phyloP scores from a whole-genome alignment of 805 yeast species.

The Kregervanrija fluxuum region DNA sequence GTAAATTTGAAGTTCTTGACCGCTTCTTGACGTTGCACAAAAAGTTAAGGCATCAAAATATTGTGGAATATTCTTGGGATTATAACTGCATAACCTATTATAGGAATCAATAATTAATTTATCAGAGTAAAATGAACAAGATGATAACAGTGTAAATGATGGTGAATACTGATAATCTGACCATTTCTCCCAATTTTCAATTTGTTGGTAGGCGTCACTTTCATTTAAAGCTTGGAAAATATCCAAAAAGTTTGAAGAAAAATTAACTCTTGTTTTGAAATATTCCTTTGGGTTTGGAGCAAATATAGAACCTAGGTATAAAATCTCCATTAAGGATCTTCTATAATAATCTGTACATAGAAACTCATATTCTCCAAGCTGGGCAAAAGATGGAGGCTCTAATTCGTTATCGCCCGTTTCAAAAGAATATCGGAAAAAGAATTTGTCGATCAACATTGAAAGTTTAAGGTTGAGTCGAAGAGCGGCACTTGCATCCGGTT shows the following conservation, averaged over 20 bases:
- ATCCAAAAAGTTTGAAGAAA: constrained; percentile 13
- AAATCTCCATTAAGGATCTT: constrained; percentile 47
- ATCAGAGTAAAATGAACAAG: constrained; percentile 43
- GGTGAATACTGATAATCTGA: constrained; percentile 15
- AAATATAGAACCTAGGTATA: constrained; percentile 32
- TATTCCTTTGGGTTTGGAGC: constrained; percentile 16
- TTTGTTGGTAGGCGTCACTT: constrained; percentile 16
- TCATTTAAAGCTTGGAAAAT: constrained; percentile 21
- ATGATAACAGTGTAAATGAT: constrained; percentile 37
- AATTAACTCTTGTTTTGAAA: constrained; percentile 13
- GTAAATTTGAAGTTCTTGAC: constrained; percentile 36
- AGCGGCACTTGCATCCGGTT: constrained; percentile 37
- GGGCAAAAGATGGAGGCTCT: constrained; percentile 22
- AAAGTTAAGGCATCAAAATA: constrained; percentile 53
- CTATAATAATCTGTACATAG: constrained; percentile 41
- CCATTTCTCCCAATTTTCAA: constrained; percentile 20
- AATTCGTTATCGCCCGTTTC: constrained; percentile 17
- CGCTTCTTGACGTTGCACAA: constrained; percentile 41
- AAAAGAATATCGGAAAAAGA: constrained; percentile 35
- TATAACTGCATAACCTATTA: constrained; percentile 32
- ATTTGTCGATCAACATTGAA: constrained; percentile 36
- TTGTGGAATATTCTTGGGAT: constrained; percentile 37
- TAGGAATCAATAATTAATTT: constrained; percentile 41
- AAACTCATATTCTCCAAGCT: constrained; percentile 18
- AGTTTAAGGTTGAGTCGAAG: constrained; percentile 33